Conservation (phyloP, 2,329 filamentous ascomycete species). For the Epichloe amarillans region DNA sequence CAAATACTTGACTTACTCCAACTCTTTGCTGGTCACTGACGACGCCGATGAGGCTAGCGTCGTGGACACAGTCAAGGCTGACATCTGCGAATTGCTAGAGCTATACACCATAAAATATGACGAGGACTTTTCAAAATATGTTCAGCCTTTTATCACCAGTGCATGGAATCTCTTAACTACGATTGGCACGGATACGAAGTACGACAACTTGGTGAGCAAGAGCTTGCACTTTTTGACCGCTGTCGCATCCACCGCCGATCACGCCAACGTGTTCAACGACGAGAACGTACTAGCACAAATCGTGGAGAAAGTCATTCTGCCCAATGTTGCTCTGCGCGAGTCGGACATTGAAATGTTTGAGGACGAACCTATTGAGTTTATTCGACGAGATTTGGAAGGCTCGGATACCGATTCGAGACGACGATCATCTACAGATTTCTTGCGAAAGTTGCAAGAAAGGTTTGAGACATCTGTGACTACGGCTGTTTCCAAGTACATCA, state of each 20-base stretch:
- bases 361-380: slow-evolving; percentile 97
- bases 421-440: slow-evolving; percentile 86
- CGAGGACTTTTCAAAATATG: slow-evolving; percentile 74
- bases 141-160: slow-evolving; percentile 73
- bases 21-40: slow-evolving; percentile 66
- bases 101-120: slow-evolving; percentile 92
- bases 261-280: slow-evolving; percentile 77
- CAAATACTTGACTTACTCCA: slow-evolving; percentile 87
- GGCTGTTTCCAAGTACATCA: slow-evolving; percentile 78
- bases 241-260: slow-evolving; percentile 62
- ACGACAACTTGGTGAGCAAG: slow-evolving; percentile 87
- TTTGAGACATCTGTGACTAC: slow-evolving; percentile 76
- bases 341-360: slow-evolving; percentile 94
- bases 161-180: slow-evolving; percentile 86
- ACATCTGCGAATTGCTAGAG: slow-evolving; percentile 82
- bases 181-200: slow-evolving; percentile 77
- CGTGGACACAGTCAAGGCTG: slow-evolving; percentile 77
- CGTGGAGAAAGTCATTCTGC: slow-evolving; percentile 89
- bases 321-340: slow-evolving; percentile 82
- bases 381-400: slow-evolving; percentile 84
- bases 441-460: slow-evolving; percentile 75
- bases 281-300: slow-evolving; percentile 70
- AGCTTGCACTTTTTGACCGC: slow-evolving; percentile 90
- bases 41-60: slow-evolving; percentile 82
- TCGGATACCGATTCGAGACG: slow-evolving; percentile 90